Percentiles rank a stretch among this genome's conserved stretches.
Evolutionary conservation across 1,284 basidiomycete genomes (phyloP).

Genomic region (Fomitopsis betulina): DNA sequence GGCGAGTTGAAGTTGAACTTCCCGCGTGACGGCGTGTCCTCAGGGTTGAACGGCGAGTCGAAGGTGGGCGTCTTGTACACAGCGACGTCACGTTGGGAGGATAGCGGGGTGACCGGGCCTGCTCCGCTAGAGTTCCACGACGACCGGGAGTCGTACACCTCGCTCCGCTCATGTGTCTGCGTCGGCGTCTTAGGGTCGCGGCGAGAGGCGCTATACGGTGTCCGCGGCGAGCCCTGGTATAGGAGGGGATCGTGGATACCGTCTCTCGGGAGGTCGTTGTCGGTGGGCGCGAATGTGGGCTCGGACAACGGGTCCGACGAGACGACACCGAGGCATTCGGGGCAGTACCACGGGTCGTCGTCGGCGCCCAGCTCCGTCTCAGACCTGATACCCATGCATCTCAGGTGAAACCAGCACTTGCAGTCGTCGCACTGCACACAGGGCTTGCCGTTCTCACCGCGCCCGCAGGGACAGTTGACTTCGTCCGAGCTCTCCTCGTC

Average conservation of each 20-base stretch:
- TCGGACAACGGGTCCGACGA: constrained; percentile 38
- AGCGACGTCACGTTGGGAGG: constrained; percentile 35
- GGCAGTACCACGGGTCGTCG: constrained; percentile 74
- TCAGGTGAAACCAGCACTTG: constrained; percentile 71
- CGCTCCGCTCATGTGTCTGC: constrained; percentile 26
- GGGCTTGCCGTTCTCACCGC: constrained; percentile 58
- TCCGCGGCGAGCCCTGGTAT: constrained; percentile 45
- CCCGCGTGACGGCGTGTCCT: constrained; percentile 69
- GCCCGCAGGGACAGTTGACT: constrained; percentile 57
- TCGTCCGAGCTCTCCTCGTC: constrained; percentile 38
- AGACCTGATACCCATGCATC: constrained; percentile 64
- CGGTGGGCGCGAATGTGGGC: constrained; percentile 61
- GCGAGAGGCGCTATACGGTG: constrained; percentile 32
- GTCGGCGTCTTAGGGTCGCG: constrained; percentile 43
- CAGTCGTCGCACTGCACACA: constrained; percentile 77
- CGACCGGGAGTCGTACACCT: constrained; percentile 37
- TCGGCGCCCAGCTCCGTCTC: constrained; percentile 63
- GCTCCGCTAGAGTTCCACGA: constrained; percentile 39
- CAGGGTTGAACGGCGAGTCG: constrained; percentile 63
- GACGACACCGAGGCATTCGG: constrained; percentile 38
- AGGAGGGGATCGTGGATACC: constrained; percentile 48
- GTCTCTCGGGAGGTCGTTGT: constrained; percentile 36
- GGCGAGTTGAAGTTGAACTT: constrained; percentile 59
- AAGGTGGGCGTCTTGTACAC: constrained; percentile 46
- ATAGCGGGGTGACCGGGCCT: constrained; percentile 49